Base-by-base conservation (phyloP, 768 basidiomycete species). In the Leccinum barrowsii region DNA sequence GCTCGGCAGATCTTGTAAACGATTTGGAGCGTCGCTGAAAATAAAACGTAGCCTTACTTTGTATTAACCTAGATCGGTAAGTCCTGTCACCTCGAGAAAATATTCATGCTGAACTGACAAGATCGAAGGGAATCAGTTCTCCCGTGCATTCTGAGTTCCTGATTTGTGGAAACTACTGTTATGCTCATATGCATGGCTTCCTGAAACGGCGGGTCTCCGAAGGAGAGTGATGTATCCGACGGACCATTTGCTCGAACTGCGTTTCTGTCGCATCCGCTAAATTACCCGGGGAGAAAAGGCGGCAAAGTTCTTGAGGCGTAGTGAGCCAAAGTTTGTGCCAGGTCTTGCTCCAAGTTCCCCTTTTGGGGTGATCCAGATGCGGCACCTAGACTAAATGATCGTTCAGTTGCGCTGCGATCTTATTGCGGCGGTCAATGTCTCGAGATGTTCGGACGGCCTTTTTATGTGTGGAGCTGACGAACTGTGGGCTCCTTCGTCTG, bases 1-100 rank as follows among this genome's bases (percentile, higher is more conserved):
- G 44, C 59, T 59, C 54, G 56, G 50, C 13, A 49, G 52, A 60
- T 56, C 46, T 40, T 37, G 37, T 7, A 61, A 62, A 49, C 26
- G 57, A 56, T 48, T 50, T 44, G 42, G 19, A 44, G 42, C 2
- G 19, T 44, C 42, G 19, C n/a, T 46, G 32, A 28, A 57, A 24
- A 55, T 52, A 55, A 57, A 61, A 21, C 11, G 50, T 53, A 21
- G 52, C 15, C 42, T 12, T 28, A 34, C 50, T 52, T 44, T 22
- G 49, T 40, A 35, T 53, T 54, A 22, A 7, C 44, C 52, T 47
- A 15, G 48, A 44, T 51, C 37, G 24, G 40, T 34, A 37, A 40
- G 50, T 44, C 22, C 49, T 49, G 47, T 49, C 37, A 54, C 35
- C 24, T 57, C 15, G 55, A 42, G 47, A 26, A 26, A 44, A 11